Conservation (phyloP, 1,139 yeast genomes). For the Pichia sp. region DNA sequence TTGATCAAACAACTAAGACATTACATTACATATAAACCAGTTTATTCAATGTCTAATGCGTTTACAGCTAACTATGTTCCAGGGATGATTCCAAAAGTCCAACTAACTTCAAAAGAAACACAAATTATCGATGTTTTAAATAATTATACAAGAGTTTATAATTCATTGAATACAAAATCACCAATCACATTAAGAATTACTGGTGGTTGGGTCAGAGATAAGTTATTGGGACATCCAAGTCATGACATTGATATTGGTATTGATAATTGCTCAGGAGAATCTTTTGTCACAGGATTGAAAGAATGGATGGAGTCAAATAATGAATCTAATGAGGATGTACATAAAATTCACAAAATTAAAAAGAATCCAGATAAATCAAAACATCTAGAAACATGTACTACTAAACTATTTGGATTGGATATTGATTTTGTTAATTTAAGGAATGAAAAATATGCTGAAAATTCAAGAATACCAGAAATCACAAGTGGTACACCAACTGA, state of each 20-base stretch:
- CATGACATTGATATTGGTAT: conserved; percentile 91
- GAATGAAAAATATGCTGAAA: conserved; percentile 74
- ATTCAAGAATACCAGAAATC: conserved; percentile 71
- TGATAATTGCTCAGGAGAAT: conserved; percentile 75
- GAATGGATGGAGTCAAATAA: conserved; percentile 40
- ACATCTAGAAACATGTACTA: conserved; percentile 94
- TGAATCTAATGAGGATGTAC: conserved; percentile 36
- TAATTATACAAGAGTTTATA: conserved; percentile 25
- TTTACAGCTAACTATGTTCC: conserved; percentile 1
- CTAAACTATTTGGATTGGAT: conserved; percentile 71
- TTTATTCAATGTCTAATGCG: conserved; percentile 3
- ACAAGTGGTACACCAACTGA: conserved; percentile 84
- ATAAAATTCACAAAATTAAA: conserved; percentile 66
- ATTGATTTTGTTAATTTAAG: conserved; percentile 90
- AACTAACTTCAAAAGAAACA: conserved; percentile 22
- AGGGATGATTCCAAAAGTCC: conserved; percentile 12
- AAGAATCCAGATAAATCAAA: conserved; percentile 92
- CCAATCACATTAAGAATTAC: conserved; percentile 65
- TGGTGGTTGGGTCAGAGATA: conserved; percentile 99
- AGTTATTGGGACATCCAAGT: conserved; percentile 68
- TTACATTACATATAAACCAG: neutral
- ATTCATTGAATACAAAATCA: conserved; percentile 8
- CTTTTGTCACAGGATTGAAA: conserved; percentile 65
- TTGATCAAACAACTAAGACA: neutral
- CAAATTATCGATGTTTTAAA: conserved; percentile 25